A percentile compares a stretch with the other conserved stretches of the same genome.
Conservation (phyloP, 495 filamentous ascomycete species). For the Glutinoglossum americanum region DNA sequence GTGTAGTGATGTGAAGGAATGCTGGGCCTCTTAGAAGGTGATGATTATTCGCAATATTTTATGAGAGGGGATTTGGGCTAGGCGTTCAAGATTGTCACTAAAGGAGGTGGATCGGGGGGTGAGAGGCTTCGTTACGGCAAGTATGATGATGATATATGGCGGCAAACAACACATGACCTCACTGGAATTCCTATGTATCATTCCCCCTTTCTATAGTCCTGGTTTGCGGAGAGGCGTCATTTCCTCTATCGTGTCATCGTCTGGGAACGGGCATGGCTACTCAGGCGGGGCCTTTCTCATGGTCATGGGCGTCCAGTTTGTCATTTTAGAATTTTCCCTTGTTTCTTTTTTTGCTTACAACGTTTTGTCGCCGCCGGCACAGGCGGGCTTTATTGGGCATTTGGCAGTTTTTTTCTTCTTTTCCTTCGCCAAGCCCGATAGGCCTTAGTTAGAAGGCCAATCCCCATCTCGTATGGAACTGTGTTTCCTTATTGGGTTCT, state of each 20-base stretch:
- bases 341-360: too few species aligned
- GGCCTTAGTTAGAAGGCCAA: too few species aligned
- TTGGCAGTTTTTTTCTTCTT: not conserved
- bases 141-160: not conserved
- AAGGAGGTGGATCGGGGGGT: not conserved
- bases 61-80: slow-evolving; percentile 3
- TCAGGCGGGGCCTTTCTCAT: not conserved
- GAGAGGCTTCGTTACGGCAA: not conserved
- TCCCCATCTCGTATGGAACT: too few species aligned
- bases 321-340: not conserved
- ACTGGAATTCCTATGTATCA: not conserved
- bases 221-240: not conserved
- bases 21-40: not conserved
- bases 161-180: not conserved
- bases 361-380: too few species aligned
- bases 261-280: not conserved
- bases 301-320: not conserved
- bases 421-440: not conserved
- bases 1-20: slow-evolving; percentile 6
- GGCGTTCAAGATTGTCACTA: slow-evolving; percentile 3
- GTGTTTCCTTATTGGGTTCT: too few species aligned
- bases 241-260: not conserved
- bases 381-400: too few species aligned
- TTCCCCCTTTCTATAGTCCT: not conserved
- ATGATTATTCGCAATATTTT: not conserved